A percentile compares a stretch with the other conserved stretches of the same genome.
phyloP scores from a whole-genome alignment of 257 asterid genomes.

The Penstemon davidsonii region DNA sequence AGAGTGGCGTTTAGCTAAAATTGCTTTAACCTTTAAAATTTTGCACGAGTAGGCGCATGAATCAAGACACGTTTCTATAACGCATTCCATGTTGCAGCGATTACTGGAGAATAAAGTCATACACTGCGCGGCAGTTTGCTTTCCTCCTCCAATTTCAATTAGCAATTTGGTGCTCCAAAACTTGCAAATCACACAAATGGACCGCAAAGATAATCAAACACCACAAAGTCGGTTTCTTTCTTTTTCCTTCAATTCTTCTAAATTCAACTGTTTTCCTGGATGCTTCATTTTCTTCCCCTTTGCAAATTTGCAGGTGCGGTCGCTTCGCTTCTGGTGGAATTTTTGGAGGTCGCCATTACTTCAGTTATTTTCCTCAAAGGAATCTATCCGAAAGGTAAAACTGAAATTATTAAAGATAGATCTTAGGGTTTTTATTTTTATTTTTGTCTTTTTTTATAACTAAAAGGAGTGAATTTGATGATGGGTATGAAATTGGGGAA shows the following conservation, averaged over 20 bases:
- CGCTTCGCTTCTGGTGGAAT: conserved; percentile 69
- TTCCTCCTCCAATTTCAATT: too few relatives aligned
- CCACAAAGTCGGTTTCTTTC: conserved; percentile 44
- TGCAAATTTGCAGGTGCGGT: conserved; percentile 50
- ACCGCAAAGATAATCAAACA: conserved; percentile 49
- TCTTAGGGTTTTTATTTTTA: not conserved
- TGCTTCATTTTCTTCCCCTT: not conserved
- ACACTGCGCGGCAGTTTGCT: too few relatives aligned
- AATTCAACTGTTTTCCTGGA: not conserved
- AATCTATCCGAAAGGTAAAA: conserved; percentile 71
- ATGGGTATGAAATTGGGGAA: not conserved
- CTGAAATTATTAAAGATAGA: not conserved
- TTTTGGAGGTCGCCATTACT: conserved; percentile 81
- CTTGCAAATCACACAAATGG: conserved; percentile 32
- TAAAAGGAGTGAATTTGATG: not conserved
- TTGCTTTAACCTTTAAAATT: too few relatives aligned
- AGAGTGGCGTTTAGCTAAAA: too few relatives aligned
- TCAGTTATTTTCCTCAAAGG: conserved; percentile 83
- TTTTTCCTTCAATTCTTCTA: not conserved
- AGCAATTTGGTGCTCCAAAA: too few relatives aligned
- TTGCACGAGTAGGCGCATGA: too few relatives aligned
- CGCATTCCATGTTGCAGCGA: too few relatives aligned
- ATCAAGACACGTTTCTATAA: too few relatives aligned
- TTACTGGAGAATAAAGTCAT: too few relatives aligned
- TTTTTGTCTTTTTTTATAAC: not conserved